Evolutionary conservation across 2,329 filamentous ascomycete species (phyloP), one percentile per base, ranked within the genome.

Genomic region (Monascus ruber): DNA sequence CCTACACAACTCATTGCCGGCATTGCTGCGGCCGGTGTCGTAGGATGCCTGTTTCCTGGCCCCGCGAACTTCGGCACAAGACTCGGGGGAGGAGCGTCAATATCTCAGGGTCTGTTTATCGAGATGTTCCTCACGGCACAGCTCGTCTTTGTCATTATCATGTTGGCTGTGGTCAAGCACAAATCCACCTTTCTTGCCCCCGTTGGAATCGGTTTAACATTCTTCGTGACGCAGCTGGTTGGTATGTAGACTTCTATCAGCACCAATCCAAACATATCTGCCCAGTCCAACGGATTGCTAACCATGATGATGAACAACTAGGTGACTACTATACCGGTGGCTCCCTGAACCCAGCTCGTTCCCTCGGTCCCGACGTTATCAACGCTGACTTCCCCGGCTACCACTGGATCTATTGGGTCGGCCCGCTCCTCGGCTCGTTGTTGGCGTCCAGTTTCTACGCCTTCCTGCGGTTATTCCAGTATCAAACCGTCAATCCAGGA

Each of bases 151-250:
- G 73, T 77, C 2, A 74, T 83, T 26, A 74, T 79, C 56, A 81
- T 85, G 73, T 68, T 85, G 34, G 81, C 80, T 0, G 75, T 77
- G 4, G 80, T 85, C 55, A 85, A 86, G 62, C 81, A 85, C 57
- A 77, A 79, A 34, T 76, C 76, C 2, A 86, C 82, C 0, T 84
- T 72, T 53, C 62, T 85, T 1, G 82, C 82, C 0, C 82, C 83
- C 0, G 63, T 86, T 3, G 81, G 79, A 8, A 84, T 87, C 48
- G 83, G 83, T 1, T 60, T 85, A 2, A 69, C 81, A 0, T 70
- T 86, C 38, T 85, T 86, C 56, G 71, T 85, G 33, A 65, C 66
- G 0, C 69, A 76, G 41, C 45, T 77, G 36, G 60, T 66, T 4
- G 71, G 69, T 59, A 53, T 27, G 51, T 17, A 3, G 17, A 3